Evolutionary conservation across 306 rosid species (phyloP).

Genomic region (Inga oerstediana): DNA sequence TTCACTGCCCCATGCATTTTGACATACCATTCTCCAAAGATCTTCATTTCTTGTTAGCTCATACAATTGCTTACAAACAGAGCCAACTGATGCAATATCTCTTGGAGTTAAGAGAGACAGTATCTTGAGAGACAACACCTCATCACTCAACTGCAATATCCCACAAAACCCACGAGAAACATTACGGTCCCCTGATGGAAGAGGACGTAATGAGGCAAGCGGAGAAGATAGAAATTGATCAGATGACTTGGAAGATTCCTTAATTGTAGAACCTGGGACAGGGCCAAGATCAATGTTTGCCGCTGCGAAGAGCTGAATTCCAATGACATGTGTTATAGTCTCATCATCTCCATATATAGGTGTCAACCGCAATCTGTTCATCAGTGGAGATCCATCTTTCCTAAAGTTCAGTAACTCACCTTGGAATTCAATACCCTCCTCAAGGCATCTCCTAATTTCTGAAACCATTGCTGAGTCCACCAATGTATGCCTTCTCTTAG

Average conservation of each 20-base stretch:
- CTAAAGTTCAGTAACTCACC: slow-evolving; percentile 81
- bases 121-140: slow-evolving; percentile 80
- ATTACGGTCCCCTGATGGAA: slow-evolving; percentile 64
- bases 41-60: slow-evolving; percentile 77
- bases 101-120: slow-evolving; percentile 80
- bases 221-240: slow-evolving; percentile 60
- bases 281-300: slow-evolving; percentile 78
- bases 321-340: slow-evolving; percentile 71
- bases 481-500: slow-evolving; percentile 77
- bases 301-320: slow-evolving; percentile 73
- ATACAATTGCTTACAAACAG: slow-evolving; percentile 64
- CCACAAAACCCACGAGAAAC: slow-evolving; percentile 81
- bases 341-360: slow-evolving; percentile 81
- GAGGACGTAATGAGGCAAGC: slow-evolving; percentile 56
- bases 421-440: slow-evolving; percentile 77
- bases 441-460: slow-evolving; percentile 74
- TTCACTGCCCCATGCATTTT: slow-evolving; percentile 94
- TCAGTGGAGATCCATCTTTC: slow-evolving; percentile 84
- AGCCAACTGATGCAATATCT: slow-evolving; percentile 85
- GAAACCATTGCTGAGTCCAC: slow-evolving; percentile 68
- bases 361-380: slow-evolving; percentile 73
- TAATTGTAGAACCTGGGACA: slow-evolving; percentile 52
- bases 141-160: slow-evolving; percentile 79
- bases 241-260: slow-evolving; percentile 57
- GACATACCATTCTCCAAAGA: slow-evolving; percentile 90